Evolutionary conservation across 805 yeast genomes (phyloP), one percentile per base, ranked within the genome.

Genomic region (Candida qinlingensis): DNA sequence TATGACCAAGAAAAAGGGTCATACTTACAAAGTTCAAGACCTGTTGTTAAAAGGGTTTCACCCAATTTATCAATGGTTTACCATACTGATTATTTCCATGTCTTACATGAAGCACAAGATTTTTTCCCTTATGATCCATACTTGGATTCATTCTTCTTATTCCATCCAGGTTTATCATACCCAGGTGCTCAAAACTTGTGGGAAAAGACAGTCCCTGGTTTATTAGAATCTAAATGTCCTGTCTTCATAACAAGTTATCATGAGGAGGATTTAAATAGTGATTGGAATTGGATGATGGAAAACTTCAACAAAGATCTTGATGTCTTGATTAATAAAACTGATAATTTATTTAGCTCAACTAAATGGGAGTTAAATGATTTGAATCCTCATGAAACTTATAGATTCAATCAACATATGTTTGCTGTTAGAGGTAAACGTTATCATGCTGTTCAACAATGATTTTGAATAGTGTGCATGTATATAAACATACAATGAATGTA

Each of bases 121-220:
- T 87, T 94, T 66, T 88, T 89, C 82, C 99, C 99, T 5, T 94
- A 91, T 66, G 99, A 94, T 66, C 99, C 99, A 41, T 94, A 92
- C 67, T 77, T 88, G 64, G 99, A 94, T 65, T 80, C 81, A 29
- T 94, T 94, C 69, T 90, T 89, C 77, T 75, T 87, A 46, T 94
- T 92, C 85, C 98, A 92, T 66, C 98, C 99, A 4, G 97, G 97
- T 38, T 79, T 90, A 62, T 83, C 88, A 19, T 85, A 94, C 7
- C 86, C 87, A 11, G 96, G 88, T 60, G 74, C 83, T 26, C 75
- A 79, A 64, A 83, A 84, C 50, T 79, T 81, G 61, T 92, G 98
- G 97, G 79, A 79, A 54, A 85, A 87, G 65, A 75, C 96, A 0
- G 71, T 94, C 56, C 89, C 89, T 46, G 97, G 92, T 4, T 72